These are phyloP conservation scores for Leishmania aethiopica DNA, from an alignment of 208 protist species.

Conservation along the genomic window DNA sequence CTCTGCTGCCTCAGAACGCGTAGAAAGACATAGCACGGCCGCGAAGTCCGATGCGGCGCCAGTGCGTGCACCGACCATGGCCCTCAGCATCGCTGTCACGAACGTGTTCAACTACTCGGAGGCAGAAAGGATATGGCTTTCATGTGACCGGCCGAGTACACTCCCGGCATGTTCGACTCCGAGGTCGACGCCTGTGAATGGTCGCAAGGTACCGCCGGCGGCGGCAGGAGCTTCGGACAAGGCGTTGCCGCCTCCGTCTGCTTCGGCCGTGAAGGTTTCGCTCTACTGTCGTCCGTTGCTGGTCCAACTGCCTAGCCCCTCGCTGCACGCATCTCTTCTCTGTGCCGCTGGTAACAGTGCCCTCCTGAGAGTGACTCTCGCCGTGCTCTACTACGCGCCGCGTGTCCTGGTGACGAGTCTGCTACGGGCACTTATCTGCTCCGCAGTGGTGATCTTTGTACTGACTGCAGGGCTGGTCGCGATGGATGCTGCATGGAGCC, in stretches of 20 bases:
- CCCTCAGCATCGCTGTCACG: conserved; percentile 12
- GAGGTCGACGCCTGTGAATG: background rate
- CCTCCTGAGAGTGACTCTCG: background rate
- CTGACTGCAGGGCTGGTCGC: conserved; percentile 3
- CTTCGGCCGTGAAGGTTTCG: conserved; percentile 6
- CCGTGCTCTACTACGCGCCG: background rate
- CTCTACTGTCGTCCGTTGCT: conserved; percentile 30
- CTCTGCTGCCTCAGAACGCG: background rate
- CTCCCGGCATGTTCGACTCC: background rate
- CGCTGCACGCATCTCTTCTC: conserved; percentile 11
- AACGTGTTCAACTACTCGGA: conserved; percentile 21
- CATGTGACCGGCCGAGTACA: background rate
- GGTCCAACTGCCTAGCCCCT: conserved; percentile 14
- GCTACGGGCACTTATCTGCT: background rate
- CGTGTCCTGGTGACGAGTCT: background rate
- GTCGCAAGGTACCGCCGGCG: background rate
- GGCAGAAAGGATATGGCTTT: conserved; percentile 2
- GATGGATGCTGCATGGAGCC: conserved; percentile 6
- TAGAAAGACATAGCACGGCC: background rate
- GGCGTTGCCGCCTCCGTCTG: background rate
- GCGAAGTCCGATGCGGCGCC: too few species aligned
- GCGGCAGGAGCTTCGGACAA: background rate
- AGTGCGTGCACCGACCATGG: background rate
- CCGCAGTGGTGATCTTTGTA: background rate
- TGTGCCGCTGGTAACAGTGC: background rate